phyloP scores from a whole-genome alignment of 1,139 yeast genomes.

The Tardiomyces depauwii region DNA sequence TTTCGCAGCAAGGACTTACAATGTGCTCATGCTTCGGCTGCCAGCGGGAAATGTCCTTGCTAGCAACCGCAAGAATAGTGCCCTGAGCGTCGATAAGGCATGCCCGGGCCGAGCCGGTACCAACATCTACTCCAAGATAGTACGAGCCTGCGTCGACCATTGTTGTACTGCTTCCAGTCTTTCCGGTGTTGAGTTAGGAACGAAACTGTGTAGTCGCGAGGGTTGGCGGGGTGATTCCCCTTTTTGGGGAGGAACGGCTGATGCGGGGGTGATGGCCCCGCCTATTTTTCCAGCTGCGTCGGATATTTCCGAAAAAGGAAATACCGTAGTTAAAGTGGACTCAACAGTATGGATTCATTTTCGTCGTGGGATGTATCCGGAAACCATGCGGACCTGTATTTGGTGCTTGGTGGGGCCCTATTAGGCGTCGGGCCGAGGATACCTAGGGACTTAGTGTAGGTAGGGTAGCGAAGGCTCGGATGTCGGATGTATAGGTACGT shows the following conservation, averaged over 20 bases:
- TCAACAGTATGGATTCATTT: too few relatives aligned
- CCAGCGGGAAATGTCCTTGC: slow-evolving; percentile 62
- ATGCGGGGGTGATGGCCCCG: neutral
- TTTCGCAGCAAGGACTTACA: slow-evolving; percentile 2
- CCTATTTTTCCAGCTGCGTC: neutral
- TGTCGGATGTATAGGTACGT: too few relatives aligned
- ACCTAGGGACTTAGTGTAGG: too few relatives aligned
- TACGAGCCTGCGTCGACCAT: slow-evolving; percentile 20
- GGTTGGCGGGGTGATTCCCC: neutral
- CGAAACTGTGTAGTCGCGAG: too few relatives aligned
- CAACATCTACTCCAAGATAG: slow-evolving; percentile 92
- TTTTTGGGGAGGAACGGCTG: neutral
- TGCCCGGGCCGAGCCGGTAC: slow-evolving; percentile 95
- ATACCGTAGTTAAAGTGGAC: too few relatives aligned
- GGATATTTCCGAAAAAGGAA: too few relatives aligned
- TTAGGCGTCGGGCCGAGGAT: too few relatives aligned
- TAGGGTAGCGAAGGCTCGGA: too few relatives aligned
- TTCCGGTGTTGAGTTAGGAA: too few relatives aligned
- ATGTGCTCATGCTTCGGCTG: slow-evolving; percentile 37
- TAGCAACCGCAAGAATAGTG: slow-evolving; percentile 68
- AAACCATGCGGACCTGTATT: too few relatives aligned
- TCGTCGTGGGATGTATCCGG: too few relatives aligned
- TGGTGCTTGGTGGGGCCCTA: too few relatives aligned
- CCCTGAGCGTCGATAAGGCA: slow-evolving; percentile 81
- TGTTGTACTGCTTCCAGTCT: neutral